These are phyloP conservation scores for Penicillium desertorum DNA, from an alignment of 495 filamentous ascomycete genomes.

Conservation along the genomic window DNA sequence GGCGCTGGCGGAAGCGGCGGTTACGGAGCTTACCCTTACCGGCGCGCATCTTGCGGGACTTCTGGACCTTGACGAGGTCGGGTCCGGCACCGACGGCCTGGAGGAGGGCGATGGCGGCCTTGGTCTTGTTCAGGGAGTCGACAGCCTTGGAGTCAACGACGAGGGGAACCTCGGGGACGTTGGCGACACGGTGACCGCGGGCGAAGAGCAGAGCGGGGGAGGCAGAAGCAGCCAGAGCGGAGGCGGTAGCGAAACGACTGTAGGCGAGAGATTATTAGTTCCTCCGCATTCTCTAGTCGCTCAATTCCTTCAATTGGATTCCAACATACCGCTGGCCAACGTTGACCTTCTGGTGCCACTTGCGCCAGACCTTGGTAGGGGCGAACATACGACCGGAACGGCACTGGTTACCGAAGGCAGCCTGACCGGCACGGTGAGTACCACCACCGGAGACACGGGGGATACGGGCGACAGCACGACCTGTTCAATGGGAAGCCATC, in stretches of 20 bases:
- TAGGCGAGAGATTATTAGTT: conserved; percentile 16
- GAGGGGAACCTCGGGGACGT: conserved; percentile 92
- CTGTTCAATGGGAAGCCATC: conserved; percentile 44
- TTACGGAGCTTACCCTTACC: conserved; percentile 97
- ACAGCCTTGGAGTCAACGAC: conserved; percentile 90
- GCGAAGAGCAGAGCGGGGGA: conserved; percentile 91
- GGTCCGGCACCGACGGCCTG: conserved; percentile 84
- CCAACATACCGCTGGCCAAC: conserved; percentile 80
- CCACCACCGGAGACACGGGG: conserved; percentile 99
- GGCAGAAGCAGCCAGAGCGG: conserved; percentile 93
- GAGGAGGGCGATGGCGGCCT: conserved; percentile 80
- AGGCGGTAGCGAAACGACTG: conserved; percentile 95
- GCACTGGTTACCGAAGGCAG: conserved; percentile 99
- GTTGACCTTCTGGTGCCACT: conserved; percentile 99
- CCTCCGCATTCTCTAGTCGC: conserved; percentile 13
- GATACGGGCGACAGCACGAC: conserved; percentile 99
- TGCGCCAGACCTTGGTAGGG: conserved; percentile 99
- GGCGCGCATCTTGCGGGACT: conserved; percentile 88
- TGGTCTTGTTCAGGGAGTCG: conserved; percentile 81
- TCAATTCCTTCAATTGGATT: neutral
- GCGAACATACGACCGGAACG: conserved; percentile 99
- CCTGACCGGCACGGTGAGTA: conserved; percentile 99
- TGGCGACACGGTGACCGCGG: conserved; percentile 91
- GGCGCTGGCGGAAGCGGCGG: conserved; percentile 94
- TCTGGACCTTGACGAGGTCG: conserved; percentile 91